Evolutionary conservation across 1,284 basidiomycete species (phyloP), one percentile per base, ranked within the genome.

Genomic region (Rhodofomes roseus): DNA sequence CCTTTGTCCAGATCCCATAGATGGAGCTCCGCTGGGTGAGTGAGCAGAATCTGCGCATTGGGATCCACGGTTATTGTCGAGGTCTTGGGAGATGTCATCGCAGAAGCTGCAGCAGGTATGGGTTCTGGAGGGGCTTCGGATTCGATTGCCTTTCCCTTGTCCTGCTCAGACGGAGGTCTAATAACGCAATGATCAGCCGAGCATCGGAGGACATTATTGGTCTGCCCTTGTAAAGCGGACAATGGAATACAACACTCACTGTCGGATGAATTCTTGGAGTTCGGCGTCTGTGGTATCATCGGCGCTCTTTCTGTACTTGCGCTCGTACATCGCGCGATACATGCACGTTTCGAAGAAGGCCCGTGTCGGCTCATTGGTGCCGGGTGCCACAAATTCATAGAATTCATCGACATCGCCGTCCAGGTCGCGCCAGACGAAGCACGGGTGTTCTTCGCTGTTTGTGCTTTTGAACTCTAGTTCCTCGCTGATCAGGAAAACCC

Each of bases 301-400:
- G 20, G 92, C 91, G 62, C 83, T 86, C 55, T 68, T 79, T 67
- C 81, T 86, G 77, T 89, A 89, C 78, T 95, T 96, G 76, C 93
- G 84, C 73, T 98, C 96, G 73, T 89, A 98, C 82, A 96, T 93
- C 60, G 96, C 96, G 44, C 93, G 89, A 66, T 97, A 90, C 80
- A 95, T 91, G 73, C 95, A 95, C 51, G 92, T 89, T 74, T 97
- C 94, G 71, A 98, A 97, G 75, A 92, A 90, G 16, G 89, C 87
- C 54, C 85, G 85, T 5, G 93, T 95, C 1, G 93, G 93, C 20
- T 81, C 87, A 65, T 93, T 93, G 14, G 93, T 92, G 18, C 89
- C 92, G 46, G 80, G 76, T 1, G 87, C 86, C 52, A 92, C 86
- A 68, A 92, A 95, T 72, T 95, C 91, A 67, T 87, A 92, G 54